Evolutionary conservation across 805 yeast species (phyloP).

Genomic region (Hanseniaspora lindneri): DNA sequence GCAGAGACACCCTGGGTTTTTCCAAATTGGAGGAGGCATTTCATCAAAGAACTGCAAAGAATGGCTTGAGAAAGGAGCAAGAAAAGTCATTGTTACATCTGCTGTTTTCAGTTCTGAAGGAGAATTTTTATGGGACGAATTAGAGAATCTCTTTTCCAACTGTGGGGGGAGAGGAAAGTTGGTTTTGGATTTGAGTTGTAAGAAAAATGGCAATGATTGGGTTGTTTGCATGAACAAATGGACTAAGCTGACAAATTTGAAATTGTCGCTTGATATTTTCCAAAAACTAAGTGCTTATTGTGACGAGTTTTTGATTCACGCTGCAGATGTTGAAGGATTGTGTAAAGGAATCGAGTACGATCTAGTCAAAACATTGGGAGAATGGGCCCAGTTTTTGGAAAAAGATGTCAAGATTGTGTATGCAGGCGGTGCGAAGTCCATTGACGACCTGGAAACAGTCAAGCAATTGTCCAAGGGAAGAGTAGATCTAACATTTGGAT

Average conservation of each 20-base stretch:
- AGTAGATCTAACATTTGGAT: constrained; percentile 87
- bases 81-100: constrained; percentile 83
- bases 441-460: constrained; percentile 59
- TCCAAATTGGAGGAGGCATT: constrained; percentile 94
- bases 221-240: constrained; percentile 96
- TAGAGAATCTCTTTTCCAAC: constrained; percentile 37
- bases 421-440: constrained; percentile 89
- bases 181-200: constrained; percentile 86
- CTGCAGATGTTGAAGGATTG: constrained; percentile 96
- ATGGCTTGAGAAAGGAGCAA: constrained; percentile 73
- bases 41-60: constrained; percentile 54
- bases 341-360: constrained; percentile 85
- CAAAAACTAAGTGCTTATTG: constrained; percentile 49
- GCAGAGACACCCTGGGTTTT: constrained; percentile 51
- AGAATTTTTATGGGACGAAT: constrained; percentile 39
- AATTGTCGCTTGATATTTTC: constrained; percentile 44
- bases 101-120: constrained; percentile 57
- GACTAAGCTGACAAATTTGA: constrained; percentile 74
- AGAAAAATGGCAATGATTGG: constrained; percentile 45
- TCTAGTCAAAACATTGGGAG: constrained; percentile 56
- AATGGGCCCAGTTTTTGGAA: constrained; percentile 45
- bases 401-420: constrained; percentile 65
- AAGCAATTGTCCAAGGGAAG: constrained; percentile 57
- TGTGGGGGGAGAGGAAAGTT: constrained; percentile 41
- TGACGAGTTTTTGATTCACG: constrained; percentile 82